These are phyloP conservation scores for Wickerhamomyces sp. DNA, from an alignment of 1,139 yeast genomes.

Conservation along the genomic window DNA sequence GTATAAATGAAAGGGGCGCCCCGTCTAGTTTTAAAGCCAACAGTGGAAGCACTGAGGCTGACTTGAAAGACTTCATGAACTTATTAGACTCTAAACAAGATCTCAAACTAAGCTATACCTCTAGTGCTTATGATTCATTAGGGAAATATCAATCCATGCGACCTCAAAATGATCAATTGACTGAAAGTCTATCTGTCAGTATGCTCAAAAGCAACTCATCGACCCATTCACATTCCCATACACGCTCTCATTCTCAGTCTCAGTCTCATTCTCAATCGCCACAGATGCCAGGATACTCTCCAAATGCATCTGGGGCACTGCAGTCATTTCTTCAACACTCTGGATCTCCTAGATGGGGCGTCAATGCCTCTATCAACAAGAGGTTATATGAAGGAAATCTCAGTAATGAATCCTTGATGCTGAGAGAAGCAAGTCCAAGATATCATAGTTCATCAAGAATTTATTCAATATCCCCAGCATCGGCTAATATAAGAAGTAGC, in stretches of 20 bases:
- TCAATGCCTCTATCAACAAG: conserved; percentile 39
- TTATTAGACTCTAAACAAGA: conserved; percentile 72
- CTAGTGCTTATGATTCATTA: conserved; percentile 35
- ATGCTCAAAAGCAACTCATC: conserved; percentile 10
- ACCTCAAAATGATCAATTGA: conserved; percentile 39
- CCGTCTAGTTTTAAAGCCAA: conserved; percentile 15
- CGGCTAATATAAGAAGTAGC: conserved; percentile 18
- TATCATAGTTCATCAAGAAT: conserved; percentile 12
- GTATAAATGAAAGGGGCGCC: conserved; percentile 9
- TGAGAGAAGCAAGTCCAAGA: conserved; percentile 16
- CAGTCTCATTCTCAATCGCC: conserved; percentile 18
- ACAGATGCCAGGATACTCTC: conserved; percentile 4
- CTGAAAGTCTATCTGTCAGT: conserved; percentile 35
- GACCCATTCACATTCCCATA: conserved; percentile 10
- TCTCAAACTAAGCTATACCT: conserved; percentile 42
- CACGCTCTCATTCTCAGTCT: conserved; percentile 17
- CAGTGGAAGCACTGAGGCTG: conserved; percentile 51
- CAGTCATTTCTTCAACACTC: conserved; percentile 5
- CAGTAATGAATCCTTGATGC: conserved; percentile 22
- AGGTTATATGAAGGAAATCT: conserved; percentile 34
- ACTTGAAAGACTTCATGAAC: conserved; percentile 73
- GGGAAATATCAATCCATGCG: conserved; percentile 44
- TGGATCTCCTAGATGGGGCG: conserved; percentile 29
- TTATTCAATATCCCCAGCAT: conserved; percentile 19
- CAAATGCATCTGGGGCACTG: conserved; percentile 3